Evolutionary conservation across 208 protist genomes (phyloP), one percentile per base, ranked within the genome.

Genomic region (Acanthamoeba royreba): DNA sequence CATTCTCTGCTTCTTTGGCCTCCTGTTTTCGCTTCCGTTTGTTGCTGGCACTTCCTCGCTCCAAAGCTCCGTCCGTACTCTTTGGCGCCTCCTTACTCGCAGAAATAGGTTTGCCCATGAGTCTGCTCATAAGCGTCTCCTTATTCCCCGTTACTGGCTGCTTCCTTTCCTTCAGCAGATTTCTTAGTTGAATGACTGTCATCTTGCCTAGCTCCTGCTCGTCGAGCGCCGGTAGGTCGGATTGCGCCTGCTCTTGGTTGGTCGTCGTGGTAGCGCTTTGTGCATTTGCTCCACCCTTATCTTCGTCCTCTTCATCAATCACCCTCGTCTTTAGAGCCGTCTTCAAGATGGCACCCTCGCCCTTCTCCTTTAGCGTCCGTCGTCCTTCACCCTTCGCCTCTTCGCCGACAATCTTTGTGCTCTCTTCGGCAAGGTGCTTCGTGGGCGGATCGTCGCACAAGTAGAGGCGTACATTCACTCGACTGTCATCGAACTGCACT

Each of bases 361-460:
- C 74, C 74, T 85, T 85, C 74, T 85, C 74, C 4, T 53, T 47
- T 11, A 85, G 74, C 74, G 46, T 85, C 42, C 38, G 38, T 31
- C 74, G 38, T 5, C 83, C 83, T 15, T 58, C 42, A 28, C 15
- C 46, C 17, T 90, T 46, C 31, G 58, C 7, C 49, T 90, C 83
- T 35, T 90, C 83, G 52, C n/a, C 38, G 7, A 35, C 83, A 35
- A 90, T 69, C 46, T 58, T 31, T 8, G 83, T 90, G 19, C 15
- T 69, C 83, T 69, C 35, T 22, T 90, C 83, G 83, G 19, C 83
- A 11, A 69, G 35, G 46, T 90, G 74, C 35, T 90, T 31, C n/a
- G n/a, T 38, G n/a, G 83, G 53, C 83, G 46, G 46, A 38, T 88
- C 81, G 47, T 88, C n/a, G 81, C 81, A 88, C 47, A 53, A 38